phyloP scores from a whole-genome alignment of 495 filamentous ascomycete species.

The Extremus antarcticus region DNA sequence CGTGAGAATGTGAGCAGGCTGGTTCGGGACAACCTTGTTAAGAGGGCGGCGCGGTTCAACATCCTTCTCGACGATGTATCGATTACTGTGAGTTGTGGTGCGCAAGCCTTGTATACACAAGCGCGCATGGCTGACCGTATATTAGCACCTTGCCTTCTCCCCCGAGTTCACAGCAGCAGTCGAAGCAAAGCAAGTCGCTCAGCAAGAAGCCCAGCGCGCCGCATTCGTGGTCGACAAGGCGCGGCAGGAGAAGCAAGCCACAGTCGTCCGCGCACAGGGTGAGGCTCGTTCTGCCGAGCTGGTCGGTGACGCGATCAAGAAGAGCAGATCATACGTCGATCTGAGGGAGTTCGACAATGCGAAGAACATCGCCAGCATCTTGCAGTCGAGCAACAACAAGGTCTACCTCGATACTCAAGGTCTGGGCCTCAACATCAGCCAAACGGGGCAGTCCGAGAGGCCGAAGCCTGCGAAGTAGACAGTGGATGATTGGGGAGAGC shows the following conservation, averaged over 20 bases:
- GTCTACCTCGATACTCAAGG: constrained; percentile 83
- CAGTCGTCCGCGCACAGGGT: constrained; percentile 96
- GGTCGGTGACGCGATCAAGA: constrained; percentile 98
- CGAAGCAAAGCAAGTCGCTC: constrained; percentile 97
- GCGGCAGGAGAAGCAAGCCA: constrained; percentile 97
- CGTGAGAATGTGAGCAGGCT: constrained; percentile 88
- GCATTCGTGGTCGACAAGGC: constrained; percentile 98
- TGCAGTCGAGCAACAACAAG: constrained; percentile 89
- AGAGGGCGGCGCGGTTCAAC: constrained; percentile 88
- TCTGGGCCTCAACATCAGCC: constrained; percentile 78
- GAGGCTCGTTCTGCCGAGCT: constrained; percentile 96
- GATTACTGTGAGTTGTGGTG: constrained; percentile 58
- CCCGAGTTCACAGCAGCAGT: constrained; percentile 98
- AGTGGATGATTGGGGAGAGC: too few species aligned
- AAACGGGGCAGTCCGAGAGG: constrained; percentile 29
- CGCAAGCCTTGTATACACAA: not conserved
- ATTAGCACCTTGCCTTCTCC: constrained; percentile 92
- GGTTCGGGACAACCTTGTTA: constrained; percentile 84
- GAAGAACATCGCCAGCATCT: constrained; percentile 64
- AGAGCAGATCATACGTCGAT: constrained; percentile 92
- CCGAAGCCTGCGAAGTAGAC: not conserved
- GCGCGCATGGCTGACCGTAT: not conserved
- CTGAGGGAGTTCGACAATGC: constrained; percentile 96
- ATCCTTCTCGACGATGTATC: constrained; percentile 97
- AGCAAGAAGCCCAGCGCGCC: constrained; percentile 94